Evolutionary conservation across 2,329 filamentous ascomycete genomes (phyloP).

Genomic region (Arthrinium phaeospermum): DNA sequence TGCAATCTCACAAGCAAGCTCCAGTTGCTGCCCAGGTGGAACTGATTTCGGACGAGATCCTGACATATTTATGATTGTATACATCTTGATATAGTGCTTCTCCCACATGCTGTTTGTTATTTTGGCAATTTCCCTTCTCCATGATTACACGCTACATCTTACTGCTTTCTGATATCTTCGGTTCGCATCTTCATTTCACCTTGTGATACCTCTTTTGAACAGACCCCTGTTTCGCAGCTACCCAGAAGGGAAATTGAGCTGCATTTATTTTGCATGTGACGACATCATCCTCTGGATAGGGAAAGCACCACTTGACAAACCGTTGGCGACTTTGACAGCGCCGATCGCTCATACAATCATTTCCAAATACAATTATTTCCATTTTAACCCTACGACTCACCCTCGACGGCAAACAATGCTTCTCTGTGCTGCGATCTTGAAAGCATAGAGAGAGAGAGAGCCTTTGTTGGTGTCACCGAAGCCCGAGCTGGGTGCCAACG

Average conservation of each 20-base stretch:
- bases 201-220: neutral
- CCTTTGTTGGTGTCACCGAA: conserved; percentile 2
- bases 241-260: conserved; percentile 1
- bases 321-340: conserved; percentile 11
- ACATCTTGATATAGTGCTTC: neutral
- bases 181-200: neutral
- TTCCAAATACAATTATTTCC: neutral
- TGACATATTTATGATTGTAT: conserved; percentile 12
- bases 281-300: neutral
- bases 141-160: neutral
- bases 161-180: neutral
- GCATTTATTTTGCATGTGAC: conserved; percentile 17
- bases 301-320: neutral
- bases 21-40: conserved; percentile 5
- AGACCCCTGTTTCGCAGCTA: neutral
- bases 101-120: neutral
- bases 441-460: neutral
- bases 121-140: neutral
- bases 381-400: conserved; percentile 22
- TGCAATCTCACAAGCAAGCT: conserved; percentile 6
- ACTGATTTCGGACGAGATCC: conserved; percentile 8
- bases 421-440: conserved; percentile 12
- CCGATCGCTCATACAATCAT: neutral
- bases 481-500: conserved; percentile 16
- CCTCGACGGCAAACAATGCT: conserved; percentile 30